These are phyloP conservation scores for Heteromeles arbutifolia DNA, from an alignment of 306 rosid species.

Conservation along the genomic window DNA sequence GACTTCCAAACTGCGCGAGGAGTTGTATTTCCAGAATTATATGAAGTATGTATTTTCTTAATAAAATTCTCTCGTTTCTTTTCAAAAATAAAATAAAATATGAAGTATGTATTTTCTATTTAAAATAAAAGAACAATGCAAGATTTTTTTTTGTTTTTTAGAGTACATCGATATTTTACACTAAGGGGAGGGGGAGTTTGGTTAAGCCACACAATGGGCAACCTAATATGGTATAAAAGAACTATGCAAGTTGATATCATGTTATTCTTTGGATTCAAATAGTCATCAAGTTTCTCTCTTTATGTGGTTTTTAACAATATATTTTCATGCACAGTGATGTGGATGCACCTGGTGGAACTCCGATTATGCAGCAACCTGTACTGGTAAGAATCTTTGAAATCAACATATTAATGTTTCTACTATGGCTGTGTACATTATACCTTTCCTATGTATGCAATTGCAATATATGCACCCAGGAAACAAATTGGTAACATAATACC, in stretches of 20 bases:
- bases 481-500: neutral
- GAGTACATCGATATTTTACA: too few species aligned
- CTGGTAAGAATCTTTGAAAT: conserved; percentile 39
- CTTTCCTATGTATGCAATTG: neutral
- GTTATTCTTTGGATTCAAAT: neutral
- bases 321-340: conserved; percentile 52
- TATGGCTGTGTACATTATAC: neutral
- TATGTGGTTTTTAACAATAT: conserved; percentile 1
- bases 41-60: conserved; percentile 72
- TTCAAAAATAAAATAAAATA: too few species aligned
- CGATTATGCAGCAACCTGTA: conserved; percentile 85
- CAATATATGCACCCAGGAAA: neutral
- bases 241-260: neutral
- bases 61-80: too few species aligned
- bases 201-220: too few species aligned
- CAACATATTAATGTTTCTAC: neutral
- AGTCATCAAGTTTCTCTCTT: neutral
- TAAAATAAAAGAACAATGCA: neutral
- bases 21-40: conserved; percentile 83
- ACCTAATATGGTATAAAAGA: neutral
- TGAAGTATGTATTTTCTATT: conserved; percentile 61
- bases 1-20: conserved; percentile 82
- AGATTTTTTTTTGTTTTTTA: neutral
- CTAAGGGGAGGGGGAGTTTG: too few species aligned
- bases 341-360: conserved; percentile 91